Evolutionary conservation across 2,329 filamentous ascomycete genomes (phyloP).

Genomic region (Fusarium continuum): DNA sequence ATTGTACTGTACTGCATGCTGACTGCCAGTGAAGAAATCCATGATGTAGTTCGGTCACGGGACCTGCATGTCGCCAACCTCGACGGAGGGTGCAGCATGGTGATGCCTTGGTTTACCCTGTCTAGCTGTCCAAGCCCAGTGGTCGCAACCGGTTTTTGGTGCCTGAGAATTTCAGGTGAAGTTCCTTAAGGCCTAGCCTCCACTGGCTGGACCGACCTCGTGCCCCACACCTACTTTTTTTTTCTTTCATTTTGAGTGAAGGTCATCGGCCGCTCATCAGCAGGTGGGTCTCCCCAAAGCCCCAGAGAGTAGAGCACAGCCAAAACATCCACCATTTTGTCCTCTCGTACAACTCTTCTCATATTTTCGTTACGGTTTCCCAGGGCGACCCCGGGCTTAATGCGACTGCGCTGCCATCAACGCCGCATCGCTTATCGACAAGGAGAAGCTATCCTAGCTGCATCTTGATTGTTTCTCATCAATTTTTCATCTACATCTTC

Average conservation of each 20-base stretch:
- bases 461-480: slow-evolving; percentile 28
- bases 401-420: slow-evolving; percentile 44
- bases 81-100: neutral
- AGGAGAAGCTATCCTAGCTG: slow-evolving; percentile 28
- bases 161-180: slow-evolving; percentile 30
- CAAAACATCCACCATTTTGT: slow-evolving; percentile 38
- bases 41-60: slow-evolving; percentile 30
- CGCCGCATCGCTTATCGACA: slow-evolving; percentile 38
- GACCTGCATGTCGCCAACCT: slow-evolving; percentile 21
- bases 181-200: slow-evolving; percentile 8
- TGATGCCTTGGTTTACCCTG: slow-evolving; percentile 6
- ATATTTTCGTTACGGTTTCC: slow-evolving; percentile 45
- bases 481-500: slow-evolving; percentile 9
- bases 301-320: slow-evolving; percentile 31
- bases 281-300: slow-evolving; percentile 26
- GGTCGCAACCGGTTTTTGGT: slow-evolving; percentile 33
- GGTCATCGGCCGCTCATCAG: slow-evolving; percentile 36
- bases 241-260: slow-evolving; percentile 36
- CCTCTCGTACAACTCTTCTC: slow-evolving; percentile 37
- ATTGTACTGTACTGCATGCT: neutral
- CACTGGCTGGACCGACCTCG: neutral
- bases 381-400: slow-evolving; percentile 43
- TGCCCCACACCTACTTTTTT: slow-evolving; percentile 23
- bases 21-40: slow-evolving; percentile 9
- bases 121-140: slow-evolving; percentile 2